Percentiles rank a stretch among this genome's conserved stretches.
phyloP scores from a whole-genome alignment of 2,329 filamentous ascomycete genomes.

The Coniosporium tulheliwenetii region DNA sequence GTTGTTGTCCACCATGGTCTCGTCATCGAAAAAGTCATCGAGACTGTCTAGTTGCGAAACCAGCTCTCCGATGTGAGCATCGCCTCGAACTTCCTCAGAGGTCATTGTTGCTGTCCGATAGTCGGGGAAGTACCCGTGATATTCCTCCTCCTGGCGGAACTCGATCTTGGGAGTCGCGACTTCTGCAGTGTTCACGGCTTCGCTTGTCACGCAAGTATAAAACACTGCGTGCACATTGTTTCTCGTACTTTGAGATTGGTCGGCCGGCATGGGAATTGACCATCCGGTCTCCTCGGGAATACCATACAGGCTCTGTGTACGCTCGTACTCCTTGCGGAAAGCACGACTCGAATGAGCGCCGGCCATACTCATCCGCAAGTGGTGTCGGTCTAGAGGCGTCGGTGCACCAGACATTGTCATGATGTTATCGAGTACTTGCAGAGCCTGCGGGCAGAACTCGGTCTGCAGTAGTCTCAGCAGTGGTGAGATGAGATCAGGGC shows the following conservation, averaged over 20 bases:
- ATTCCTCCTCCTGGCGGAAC: conserved; percentile 81
- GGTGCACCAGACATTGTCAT: conserved; percentile 77
- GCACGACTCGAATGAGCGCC: conserved; percentile 64
- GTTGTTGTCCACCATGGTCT: conserved; percentile 9
- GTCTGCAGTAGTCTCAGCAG: conserved; percentile 79
- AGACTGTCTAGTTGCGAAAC: conserved; percentile 44
- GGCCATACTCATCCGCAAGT: conserved; percentile 96
- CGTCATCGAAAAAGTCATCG: conserved; percentile 39
- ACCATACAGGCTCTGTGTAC: conserved; percentile 85
- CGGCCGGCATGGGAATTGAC: conserved; percentile 86
- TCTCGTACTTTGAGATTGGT: conserved; percentile 72
- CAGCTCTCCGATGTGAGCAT: conserved; percentile 66
- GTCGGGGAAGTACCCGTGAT: conserved; percentile 61
- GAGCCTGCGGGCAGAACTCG: conserved; percentile 80
- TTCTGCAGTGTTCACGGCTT: conserved; percentile 35
- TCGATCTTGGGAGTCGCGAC: conserved; percentile 69
- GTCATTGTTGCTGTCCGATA: conserved; percentile 84
- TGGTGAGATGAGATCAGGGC: conserved; percentile 88
- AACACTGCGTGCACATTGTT: conserved; percentile 92
- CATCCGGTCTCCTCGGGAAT: conserved; percentile 92
- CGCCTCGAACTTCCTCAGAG: conserved; percentile 62
- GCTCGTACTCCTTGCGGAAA: conserved; percentile 85
- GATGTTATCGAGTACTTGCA: conserved; percentile 85
- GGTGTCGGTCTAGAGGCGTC: conserved; percentile 75
- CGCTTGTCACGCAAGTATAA: conserved; percentile 69